A percentile compares a stretch with the other conserved stretches of the same genome.
phyloP scores from a whole-genome alignment of 2,329 filamentous ascomycete genomes.

The Arthrobotrys musiformis region DNA sequence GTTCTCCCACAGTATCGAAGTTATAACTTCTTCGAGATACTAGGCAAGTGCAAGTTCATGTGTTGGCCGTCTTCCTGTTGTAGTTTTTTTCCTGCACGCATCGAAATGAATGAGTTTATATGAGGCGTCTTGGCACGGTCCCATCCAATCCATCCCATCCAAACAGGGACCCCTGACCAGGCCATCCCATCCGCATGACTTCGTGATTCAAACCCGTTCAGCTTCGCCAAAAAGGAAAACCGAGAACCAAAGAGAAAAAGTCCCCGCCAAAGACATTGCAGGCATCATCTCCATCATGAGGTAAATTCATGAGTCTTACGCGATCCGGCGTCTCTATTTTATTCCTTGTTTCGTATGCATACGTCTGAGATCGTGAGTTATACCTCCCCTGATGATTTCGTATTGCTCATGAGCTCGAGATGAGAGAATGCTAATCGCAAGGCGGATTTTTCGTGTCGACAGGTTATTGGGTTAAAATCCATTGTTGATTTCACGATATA shows the following conservation, averaged over 20 bases:
- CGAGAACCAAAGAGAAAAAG: too few relatives aligned
- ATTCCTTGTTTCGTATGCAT: background rate
- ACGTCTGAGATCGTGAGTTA: background rate
- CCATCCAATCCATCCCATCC: background rate
- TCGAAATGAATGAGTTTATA: background rate
- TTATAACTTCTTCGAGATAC: too few relatives aligned
- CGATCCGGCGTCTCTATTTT: background rate
- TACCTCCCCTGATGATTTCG: background rate
- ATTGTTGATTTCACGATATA: background rate
- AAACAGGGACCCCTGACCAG: background rate
- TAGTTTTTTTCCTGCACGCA: background rate
- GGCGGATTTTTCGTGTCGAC: background rate
- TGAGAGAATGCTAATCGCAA: background rate
- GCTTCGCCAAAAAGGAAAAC: background rate
- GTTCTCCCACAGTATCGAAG: too few relatives aligned
- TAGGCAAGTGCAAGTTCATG: too few relatives aligned
- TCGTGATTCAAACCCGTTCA: constrained; percentile 2
- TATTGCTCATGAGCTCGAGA: background rate
- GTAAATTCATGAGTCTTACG: constrained; percentile 22
- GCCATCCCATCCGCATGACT: constrained; percentile 1
- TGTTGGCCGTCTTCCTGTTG: background rate
- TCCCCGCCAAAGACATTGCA: background rate
- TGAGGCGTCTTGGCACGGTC: constrained; percentile 12
- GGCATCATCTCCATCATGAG: background rate
- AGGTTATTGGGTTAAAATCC: background rate